Conservation (phyloP, 2,329 filamentous ascomycete species). For the Pseudonectria foliicola region DNA sequence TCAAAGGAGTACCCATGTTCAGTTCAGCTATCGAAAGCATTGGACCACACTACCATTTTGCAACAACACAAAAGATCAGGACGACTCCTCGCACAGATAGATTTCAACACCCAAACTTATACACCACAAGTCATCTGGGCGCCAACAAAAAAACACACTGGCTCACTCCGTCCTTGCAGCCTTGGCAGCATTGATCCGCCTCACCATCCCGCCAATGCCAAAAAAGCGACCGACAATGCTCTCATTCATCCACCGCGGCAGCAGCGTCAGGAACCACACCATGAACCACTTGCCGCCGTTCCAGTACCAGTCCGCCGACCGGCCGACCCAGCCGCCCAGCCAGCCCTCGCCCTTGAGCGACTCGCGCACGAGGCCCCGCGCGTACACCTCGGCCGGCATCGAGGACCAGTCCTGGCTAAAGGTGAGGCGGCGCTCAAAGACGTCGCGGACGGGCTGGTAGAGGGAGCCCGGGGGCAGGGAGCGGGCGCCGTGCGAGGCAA, state of each 20-base stretch:
- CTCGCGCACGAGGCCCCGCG: conserved; percentile 33
- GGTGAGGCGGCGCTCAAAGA: conserved; percentile 39
- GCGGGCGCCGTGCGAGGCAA: conserved; percentile 34
- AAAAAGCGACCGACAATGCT: conserved; percentile 21
- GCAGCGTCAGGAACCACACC: conserved; percentile 20
- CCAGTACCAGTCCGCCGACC: conserved; percentile 29
- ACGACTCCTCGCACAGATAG: no score
- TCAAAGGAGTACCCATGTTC: no score
- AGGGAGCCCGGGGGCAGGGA: conserved; percentile 38
- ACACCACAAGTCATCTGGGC: no score
- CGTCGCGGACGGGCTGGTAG: conserved; percentile 37
- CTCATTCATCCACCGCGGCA: conserved; percentile 25
- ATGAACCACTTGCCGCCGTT: conserved; percentile 24
- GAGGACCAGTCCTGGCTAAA: conserved; percentile 44
- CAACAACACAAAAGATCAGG: no score
- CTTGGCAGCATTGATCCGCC: conserved; percentile 16
- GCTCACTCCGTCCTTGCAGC: conserved; percentile 14
- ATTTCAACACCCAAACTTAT: no score
- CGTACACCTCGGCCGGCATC: conserved; percentile 37
- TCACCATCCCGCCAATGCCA: conserved; percentile 19
- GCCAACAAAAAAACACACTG: no score
- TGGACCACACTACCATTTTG: no score
- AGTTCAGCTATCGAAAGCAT: no score
- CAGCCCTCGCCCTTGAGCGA: conserved; percentile 35
- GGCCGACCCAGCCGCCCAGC: conserved; percentile 26